Evolutionary conservation across 139 green algal species (phyloP).

Genomic region (Coelastrella sp.): DNA sequence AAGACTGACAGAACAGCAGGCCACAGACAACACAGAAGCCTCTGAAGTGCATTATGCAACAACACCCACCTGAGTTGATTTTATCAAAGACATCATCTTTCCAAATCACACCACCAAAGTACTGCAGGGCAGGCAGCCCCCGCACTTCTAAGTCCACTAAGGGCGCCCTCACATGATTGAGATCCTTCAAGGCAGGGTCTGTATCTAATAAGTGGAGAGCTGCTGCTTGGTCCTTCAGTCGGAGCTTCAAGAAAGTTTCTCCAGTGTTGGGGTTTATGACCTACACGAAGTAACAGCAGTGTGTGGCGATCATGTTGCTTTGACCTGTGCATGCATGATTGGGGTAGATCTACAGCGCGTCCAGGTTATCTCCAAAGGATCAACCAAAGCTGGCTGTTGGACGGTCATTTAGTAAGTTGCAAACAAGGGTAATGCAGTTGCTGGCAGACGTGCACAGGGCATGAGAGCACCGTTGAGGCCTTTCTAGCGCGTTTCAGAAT

Average conservation of each 20-base stretch:
- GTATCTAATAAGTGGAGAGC: conserved; percentile 82
- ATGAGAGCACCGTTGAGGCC: no score
- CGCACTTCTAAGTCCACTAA: conserved; percentile 95
- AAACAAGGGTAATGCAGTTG: no score
- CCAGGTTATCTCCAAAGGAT: no score
- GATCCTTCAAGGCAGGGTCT: conserved; percentile 71
- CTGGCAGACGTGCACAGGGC: no score
- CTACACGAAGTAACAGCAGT: conserved; percentile 47
- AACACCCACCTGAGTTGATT: conserved; percentile 62
- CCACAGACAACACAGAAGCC: not conserved
- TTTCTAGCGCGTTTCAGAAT: no score
- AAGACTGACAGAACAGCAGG: not conserved
- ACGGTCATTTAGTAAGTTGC: no score
- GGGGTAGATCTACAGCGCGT: no score
- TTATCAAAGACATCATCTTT: conserved; percentile 56
- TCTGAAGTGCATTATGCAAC: not conserved
- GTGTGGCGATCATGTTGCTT: no score
- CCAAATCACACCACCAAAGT: conserved; percentile 88
- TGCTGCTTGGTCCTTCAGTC: conserved; percentile 88
- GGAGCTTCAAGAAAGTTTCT: conserved; percentile 79
- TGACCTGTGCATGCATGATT: no score
- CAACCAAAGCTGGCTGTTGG: no score
- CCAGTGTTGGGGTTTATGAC: conserved; percentile 68
- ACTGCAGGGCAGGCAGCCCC: conserved; percentile 91
- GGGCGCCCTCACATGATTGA: conserved; percentile 77